Evolutionary conservation across 495 filamentous ascomycete species (phyloP), one percentile per base, ranked within the genome.

Genomic region (Amorphotheca resinae): DNA sequence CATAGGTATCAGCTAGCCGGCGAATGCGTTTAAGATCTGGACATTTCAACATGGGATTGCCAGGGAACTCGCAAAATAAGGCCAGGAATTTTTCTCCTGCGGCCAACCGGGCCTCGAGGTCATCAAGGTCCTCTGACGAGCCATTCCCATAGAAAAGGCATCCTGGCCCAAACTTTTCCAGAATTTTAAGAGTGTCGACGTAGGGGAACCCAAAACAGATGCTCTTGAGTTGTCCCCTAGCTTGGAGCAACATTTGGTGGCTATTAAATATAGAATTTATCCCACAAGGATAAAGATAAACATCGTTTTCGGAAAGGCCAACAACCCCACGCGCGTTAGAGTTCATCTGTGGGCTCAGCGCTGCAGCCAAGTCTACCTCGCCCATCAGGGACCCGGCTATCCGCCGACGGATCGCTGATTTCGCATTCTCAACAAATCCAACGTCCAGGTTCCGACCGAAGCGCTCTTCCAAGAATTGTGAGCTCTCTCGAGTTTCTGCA

Each of bases 221-320:
- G 52, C 80, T 85, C 59, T 82, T 82, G 45, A 68, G 55, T 18
- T 53, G 61, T 9, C 74, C 76, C 33, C 76, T 70, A 3, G 72
- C 66, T 43, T 62, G 63, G 46, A 93, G 60, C 15, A 94, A 59
- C 22, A 70, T 72, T 40, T 80, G 79, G 59, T 96, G 91, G 0
- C 80, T 69, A 48, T 86, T 84, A 62, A 87, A 98, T 16, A 98
- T 95, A 26, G 91, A 76, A 54, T 79, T 94, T 88, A 98, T 98
- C 18, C 91, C 91, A 34, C 73, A 79, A 1, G 93, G 83, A 50
- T 82, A 86, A 0, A 96, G 68, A 51, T 83, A 91, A 26, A 98
- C 79, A 59, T 96, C 93, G 14, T 89, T 75, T 60, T 93, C 87
- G 6, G 77, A 77, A 40, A 95, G 81, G 17, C 76, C 80, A 30